Conservation (phyloP, 2,329 filamentous ascomycete species). For the Diaporthe ilicicola region DNA sequence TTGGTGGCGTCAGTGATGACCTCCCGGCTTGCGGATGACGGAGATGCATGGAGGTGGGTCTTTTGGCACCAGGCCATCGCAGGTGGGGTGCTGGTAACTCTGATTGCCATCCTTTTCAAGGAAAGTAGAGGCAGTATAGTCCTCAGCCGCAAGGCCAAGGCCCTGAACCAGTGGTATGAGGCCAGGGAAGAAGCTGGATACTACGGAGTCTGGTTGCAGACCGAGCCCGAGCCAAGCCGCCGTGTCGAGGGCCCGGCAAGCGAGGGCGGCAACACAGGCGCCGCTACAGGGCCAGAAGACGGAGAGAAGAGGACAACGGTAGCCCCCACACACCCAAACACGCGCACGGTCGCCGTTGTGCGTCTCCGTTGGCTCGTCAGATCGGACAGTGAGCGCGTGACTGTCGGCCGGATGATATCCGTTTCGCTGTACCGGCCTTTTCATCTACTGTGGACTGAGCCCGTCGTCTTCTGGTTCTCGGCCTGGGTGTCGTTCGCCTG, state of each 20-base stretch:
- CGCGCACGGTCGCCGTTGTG: neutral
- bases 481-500: conserved; percentile 91
- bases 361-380: conserved; percentile 83
- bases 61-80: conserved; percentile 87
- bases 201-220: conserved; percentile 53
- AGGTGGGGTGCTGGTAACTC: conserved; percentile 68
- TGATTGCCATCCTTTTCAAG: conserved; percentile 75
- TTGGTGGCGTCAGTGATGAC: conserved; percentile 76
- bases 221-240: neutral
- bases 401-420: conserved; percentile 73
- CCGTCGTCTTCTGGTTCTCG: conserved; percentile 85
- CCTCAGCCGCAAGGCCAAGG: conserved; percentile 76
- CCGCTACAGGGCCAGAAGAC: conserved; percentile 24
- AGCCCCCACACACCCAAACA: neutral
- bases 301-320: conserved; percentile 35
- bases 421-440: conserved; percentile 83
- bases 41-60: conserved; percentile 77
- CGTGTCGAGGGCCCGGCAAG: conserved; percentile 36
- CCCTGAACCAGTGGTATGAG: conserved; percentile 82
- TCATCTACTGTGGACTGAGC: conserved; percentile 77
- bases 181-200: conserved; percentile 71
- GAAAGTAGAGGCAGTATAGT: conserved; percentile 87
- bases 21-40: conserved; percentile 55
- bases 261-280: neutral
- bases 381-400: conserved; percentile 78